Base-by-base conservation (phyloP, 2,329 filamentous ascomycete species). In the Epichloe coenophiala region DNA sequence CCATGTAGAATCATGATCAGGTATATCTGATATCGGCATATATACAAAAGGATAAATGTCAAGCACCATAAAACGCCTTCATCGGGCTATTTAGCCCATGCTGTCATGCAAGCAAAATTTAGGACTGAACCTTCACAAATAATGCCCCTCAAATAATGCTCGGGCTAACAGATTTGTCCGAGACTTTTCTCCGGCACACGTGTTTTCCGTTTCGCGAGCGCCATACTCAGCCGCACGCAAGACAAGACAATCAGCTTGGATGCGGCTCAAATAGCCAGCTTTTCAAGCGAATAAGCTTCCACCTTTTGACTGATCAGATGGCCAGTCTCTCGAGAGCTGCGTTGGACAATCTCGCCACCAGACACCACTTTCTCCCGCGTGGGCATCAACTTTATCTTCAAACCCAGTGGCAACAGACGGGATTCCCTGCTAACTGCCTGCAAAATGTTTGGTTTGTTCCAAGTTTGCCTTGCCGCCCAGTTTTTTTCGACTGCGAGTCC, bases 231-330 rank as follows among this genome's bases (percentile, higher is more conserved):
- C 42, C 37, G 38, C 42, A 49, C 37, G 1, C n/a, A 38, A 1
- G 15, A 35, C n/a, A 38, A 1, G 17, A 35, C 13, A 15, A 17
- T 3, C 8, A 19, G 11, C 40, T 36, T 19, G 9, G 19, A 40
- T 51, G 54, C 53, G 56, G 61, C 54, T 70, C 74, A 88, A 59
- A 88, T 71, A 48, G 76, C 67, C 58, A 95, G 81, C 67, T 81
- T 80, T 70, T 95, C 88, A 57, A 91, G 76, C 45, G 86, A 88
- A 69, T 96, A 95, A 57, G 83, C 80, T 51, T 85, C 86, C 54
- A 90, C 84, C 63, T 83, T 83, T 69, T 86, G 85, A 62, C 85
- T 88, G 61, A 85, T 80, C 64, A 94, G 68, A 66, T 86, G 80
- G 17, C 86, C 87, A 52, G 83, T 81, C 69, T 95, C 85, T 65